A percentile compares a stretch with the other conserved stretches of the same genome.
Evolutionary conservation across 306 rosid species (phyloP).

Genomic region (Boehmeria nivea): DNA sequence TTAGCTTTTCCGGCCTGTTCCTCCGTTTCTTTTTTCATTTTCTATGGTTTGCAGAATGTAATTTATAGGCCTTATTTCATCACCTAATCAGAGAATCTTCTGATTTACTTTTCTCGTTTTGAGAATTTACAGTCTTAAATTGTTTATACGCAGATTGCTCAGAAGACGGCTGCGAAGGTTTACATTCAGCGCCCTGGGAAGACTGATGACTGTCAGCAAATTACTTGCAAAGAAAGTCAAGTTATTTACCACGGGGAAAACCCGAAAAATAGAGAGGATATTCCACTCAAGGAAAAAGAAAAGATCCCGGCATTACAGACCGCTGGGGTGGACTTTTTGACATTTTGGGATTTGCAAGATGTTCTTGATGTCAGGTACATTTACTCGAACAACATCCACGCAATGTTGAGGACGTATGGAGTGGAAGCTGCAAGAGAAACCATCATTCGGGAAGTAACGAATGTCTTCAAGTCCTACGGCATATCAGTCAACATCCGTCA

Average conservation of each 20-base stretch:
- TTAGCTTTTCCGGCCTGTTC: no score
- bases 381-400: slow-evolving; percentile 67
- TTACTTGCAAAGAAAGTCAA: slow-evolving; percentile 67
- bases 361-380: slow-evolving; percentile 60
- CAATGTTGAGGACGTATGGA: slow-evolving; percentile 63
- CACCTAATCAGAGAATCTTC: neutral
- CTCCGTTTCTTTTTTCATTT: no score
- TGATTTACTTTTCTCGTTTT: neutral
- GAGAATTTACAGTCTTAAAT: neutral
- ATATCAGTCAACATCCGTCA: slow-evolving; percentile 80
- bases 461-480: slow-evolving; percentile 78
- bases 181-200: slow-evolving; percentile 66
- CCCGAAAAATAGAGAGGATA: slow-evolving; percentile 34
- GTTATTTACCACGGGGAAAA: slow-evolving; percentile 65
- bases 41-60: no score
- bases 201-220: slow-evolving; percentile 51
- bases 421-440: slow-evolving; percentile 91
- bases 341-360: slow-evolving; percentile 65
- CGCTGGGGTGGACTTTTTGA: slow-evolving; percentile 64
- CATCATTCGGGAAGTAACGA: slow-evolving; percentile 68
- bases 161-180: slow-evolving; percentile 62
- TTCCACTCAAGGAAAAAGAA: slow-evolving; percentile 47
- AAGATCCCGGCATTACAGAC: slow-evolving; percentile 70
- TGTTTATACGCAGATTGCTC: slow-evolving; percentile 53
- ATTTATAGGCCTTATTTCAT: neutral